Evolutionary conservation across 1,284 basidiomycete genomes (phyloP), one percentile per base, ranked within the genome.

Genomic region (Pyrrhoderma noxium): DNA sequence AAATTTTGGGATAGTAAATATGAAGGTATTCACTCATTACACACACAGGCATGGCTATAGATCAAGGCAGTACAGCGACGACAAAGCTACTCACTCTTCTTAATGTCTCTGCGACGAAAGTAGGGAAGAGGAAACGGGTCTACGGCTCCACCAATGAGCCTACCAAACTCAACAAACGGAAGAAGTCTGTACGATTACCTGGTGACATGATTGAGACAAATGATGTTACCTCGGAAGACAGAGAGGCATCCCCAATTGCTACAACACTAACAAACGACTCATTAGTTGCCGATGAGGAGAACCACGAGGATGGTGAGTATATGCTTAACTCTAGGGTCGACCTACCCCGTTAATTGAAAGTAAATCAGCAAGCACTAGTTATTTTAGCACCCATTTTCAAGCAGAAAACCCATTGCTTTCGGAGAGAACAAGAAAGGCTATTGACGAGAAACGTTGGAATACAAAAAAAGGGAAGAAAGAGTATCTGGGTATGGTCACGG

Each of bases 21-120:
- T 36, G 35, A 3, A 8, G 13, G 16, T 47, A 16, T 18, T 18
- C 25, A 14, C n/a, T 22, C 19, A 13, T 9, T 27, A 18, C 18
- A 5, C n/a, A 37, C n/a, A 36, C 34, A 16, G 49, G 35, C 48
- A 16, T 43, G 16, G 42, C 3, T 27, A 71, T 74, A 68, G 72
- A 74, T 55, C 71, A 75, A 56, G 69, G 67, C 44, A 81, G 79
- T 60, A 69, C 74, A 8, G 79, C 84, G n/a, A 85, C 82, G 2
- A 87, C 86, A 41, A 85, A 85, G 56, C 81, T 99, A 1, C 70
- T 98, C 37, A 99, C 96, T 0, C 79, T 99, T 1, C 76, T 99
- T 25, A 99, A 99, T 66, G 91, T 97, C 1, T 91, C 89, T 45
- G 89, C 93, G 0, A 80, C 79, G 7, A 84, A 79, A 61, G 67